phyloP scores from a whole-genome alignment of 2,329 filamentous ascomycete species.

The Alternaria tenuissima region DNA sequence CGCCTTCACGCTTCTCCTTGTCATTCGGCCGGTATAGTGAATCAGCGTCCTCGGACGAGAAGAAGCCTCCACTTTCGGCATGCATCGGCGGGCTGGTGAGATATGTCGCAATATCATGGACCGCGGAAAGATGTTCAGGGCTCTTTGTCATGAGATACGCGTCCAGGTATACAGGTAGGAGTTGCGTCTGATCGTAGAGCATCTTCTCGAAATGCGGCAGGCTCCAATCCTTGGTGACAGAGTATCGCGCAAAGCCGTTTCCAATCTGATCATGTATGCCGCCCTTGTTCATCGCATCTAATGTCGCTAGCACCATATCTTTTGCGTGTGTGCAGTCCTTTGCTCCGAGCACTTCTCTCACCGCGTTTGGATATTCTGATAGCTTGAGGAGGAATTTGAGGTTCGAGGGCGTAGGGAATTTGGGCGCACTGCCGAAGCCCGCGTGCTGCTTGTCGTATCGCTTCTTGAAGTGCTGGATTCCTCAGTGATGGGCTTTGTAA shows the following conservation, averaged over 20 bases:
- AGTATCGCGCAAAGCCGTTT: conserved; percentile 83
- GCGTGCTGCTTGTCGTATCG: conserved; percentile 32
- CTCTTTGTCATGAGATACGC: conserved; percentile 76
- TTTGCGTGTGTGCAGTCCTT: conserved; percentile 77
- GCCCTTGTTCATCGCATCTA: conserved; percentile 78
- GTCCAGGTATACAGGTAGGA: conserved; percentile 84
- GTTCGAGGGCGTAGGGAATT: conserved; percentile 89
- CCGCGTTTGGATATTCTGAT: conserved; percentile 72
- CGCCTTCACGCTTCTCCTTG: conserved; percentile 84
- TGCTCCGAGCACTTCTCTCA: conserved; percentile 87
- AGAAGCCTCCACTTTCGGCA: conserved; percentile 76
- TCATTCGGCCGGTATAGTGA: conserved; percentile 78
- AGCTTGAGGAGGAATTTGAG: conserved; percentile 82
- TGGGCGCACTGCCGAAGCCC: conserved; percentile 79
- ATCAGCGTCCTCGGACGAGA: conserved; percentile 89
- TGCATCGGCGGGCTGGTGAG: conserved; percentile 76
- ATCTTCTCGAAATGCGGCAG: conserved; percentile 98
- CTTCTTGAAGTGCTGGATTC: conserved; percentile 31
- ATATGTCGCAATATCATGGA: conserved; percentile 87
- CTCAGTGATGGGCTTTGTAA: conserved; percentile 3
- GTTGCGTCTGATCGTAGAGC: conserved; percentile 88
- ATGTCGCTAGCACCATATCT: conserved; percentile 80
- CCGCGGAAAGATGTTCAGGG: conserved; percentile 77
- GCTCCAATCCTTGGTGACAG: conserved; percentile 90
- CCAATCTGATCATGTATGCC: conserved; percentile 79